Conservation (phyloP, 768 basidiomycete species). For the Galerina sulciceps region DNA sequence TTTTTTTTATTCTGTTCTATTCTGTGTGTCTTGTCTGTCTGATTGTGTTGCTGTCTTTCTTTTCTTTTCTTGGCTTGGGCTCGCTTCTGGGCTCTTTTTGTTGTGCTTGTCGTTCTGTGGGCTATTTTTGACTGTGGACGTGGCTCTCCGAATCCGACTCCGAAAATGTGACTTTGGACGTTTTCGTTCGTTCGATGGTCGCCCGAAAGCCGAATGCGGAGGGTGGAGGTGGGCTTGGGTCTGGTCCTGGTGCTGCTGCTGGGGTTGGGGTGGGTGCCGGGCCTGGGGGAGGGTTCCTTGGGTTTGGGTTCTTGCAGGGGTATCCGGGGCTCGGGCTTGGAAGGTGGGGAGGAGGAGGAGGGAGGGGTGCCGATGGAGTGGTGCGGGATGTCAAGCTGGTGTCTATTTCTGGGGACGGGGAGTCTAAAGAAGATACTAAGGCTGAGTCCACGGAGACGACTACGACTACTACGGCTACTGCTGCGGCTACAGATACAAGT, state of each 20-base stretch:
- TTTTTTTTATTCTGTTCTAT: slow-evolving; percentile 6
- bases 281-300: slow-evolving; percentile 44
- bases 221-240: slow-evolving; percentile 5
- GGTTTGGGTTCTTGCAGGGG: slow-evolving; percentile 58
- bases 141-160: too few relatives aligned
- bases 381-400: background rate
- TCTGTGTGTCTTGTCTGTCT: background rate
- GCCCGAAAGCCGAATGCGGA: slow-evolving; percentile 10
- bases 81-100: too few relatives aligned
- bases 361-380: slow-evolving; percentile 1
- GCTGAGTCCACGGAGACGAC: background rate
- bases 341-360: slow-evolving; percentile 5
- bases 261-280: slow-evolving; percentile 21
- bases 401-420: too few relatives aligned
- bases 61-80: too few relatives aligned
- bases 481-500: background rate
- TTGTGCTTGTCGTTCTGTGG: too few relatives aligned
- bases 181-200: too few relatives aligned
- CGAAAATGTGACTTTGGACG: too few relatives aligned
- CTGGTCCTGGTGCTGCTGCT: too few relatives aligned
- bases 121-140: too few relatives aligned
- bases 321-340: slow-evolving; percentile 53
- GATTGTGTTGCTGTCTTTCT: too few relatives aligned
- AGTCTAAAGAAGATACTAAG: too few relatives aligned
- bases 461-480: background rate